These are phyloP conservation scores for Simplicillium sp. DNA, from an alignment of 2,329 filamentous ascomycete species.

Conservation along the genomic window DNA sequence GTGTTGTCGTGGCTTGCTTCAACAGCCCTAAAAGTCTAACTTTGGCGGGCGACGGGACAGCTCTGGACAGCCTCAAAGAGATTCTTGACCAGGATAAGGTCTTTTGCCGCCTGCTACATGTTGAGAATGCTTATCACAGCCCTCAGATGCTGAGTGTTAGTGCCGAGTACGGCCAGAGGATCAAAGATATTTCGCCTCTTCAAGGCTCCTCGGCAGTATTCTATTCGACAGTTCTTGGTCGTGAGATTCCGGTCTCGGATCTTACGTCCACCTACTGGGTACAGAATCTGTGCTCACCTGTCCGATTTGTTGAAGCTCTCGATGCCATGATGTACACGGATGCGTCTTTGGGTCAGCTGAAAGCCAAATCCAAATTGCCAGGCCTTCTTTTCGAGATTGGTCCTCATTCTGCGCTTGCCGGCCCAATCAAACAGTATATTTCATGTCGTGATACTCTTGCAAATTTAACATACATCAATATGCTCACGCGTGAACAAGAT, in stretches of 20 bases:
- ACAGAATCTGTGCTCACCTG: slow-evolving; percentile 4
- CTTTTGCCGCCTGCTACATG: slow-evolving; percentile 13
- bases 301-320: neutral
- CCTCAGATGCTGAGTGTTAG: slow-evolving; percentile 13
- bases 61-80: slow-evolving; percentile 6
- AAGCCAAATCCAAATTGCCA: no score
- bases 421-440: neutral
- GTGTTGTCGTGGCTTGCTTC: neutral
- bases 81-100: slow-evolving; percentile 7
- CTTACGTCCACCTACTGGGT: neutral
- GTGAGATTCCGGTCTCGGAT: slow-evolving; percentile 10
- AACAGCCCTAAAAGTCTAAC: slow-evolving; percentile 19
- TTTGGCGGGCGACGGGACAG: slow-evolving; percentile 14
- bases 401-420: neutral
- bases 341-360: neutral
- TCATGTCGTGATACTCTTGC: no score
- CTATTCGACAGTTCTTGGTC: neutral
- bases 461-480: neutral
- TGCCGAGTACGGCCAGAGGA: neutral
- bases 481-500: neutral
- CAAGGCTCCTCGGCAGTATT: neutral
- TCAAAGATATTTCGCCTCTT: slow-evolving; percentile 8
- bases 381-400: neutral
- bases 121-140: slow-evolving; percentile 17
- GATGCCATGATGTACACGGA: neutral